A percentile compares a stretch with the other conserved stretches of the same genome.
phyloP scores from a whole-genome alignment of 495 filamentous ascomycete species.

The Podospora didyma region DNA sequence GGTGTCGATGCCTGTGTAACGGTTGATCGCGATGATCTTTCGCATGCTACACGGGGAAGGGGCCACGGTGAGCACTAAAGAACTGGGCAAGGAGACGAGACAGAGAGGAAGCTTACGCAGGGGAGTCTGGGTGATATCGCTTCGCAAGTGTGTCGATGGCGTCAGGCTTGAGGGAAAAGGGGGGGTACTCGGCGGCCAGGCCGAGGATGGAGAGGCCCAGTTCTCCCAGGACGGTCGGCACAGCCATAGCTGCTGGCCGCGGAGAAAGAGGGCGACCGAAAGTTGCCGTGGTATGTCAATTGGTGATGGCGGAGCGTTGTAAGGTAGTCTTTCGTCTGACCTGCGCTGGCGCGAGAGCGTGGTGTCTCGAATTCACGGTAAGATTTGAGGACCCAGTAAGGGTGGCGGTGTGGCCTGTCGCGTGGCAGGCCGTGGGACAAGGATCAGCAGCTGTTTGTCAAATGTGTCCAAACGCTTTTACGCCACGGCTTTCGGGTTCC shows the following conservation, averaged over 20 bases:
- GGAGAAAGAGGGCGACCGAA: neutral
- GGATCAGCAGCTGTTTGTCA: too few relatives aligned
- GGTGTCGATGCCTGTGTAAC: constrained; percentile 58
- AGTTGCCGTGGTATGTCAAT: constrained; percentile 10
- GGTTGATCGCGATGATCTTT: constrained; percentile 59
- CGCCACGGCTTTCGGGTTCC: too few relatives aligned
- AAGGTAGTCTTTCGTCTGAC: neutral
- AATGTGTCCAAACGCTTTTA: too few relatives aligned
- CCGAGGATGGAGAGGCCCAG: constrained; percentile 50
- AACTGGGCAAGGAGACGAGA: neutral
- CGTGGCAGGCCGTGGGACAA: too few relatives aligned
- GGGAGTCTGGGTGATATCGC: constrained; percentile 46
- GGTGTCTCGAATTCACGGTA: neutral
- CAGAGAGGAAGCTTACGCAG: constrained; percentile 36
- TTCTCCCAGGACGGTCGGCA: constrained; percentile 21
- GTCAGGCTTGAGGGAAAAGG: constrained; percentile 36
- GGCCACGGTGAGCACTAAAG: neutral
- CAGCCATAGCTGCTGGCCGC: constrained; percentile 19
- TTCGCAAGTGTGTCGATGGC: constrained; percentile 39
- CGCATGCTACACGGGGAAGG: constrained; percentile 37
- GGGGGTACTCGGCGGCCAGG: constrained; percentile 48
- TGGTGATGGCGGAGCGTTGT: neutral
- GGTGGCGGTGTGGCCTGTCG: too few relatives aligned
- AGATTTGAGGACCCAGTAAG: too few relatives aligned
- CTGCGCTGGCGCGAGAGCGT: too few relatives aligned